Conservation (phyloP, 139 green algal genomes). For the Tetratostichococcus sp. region DNA sequence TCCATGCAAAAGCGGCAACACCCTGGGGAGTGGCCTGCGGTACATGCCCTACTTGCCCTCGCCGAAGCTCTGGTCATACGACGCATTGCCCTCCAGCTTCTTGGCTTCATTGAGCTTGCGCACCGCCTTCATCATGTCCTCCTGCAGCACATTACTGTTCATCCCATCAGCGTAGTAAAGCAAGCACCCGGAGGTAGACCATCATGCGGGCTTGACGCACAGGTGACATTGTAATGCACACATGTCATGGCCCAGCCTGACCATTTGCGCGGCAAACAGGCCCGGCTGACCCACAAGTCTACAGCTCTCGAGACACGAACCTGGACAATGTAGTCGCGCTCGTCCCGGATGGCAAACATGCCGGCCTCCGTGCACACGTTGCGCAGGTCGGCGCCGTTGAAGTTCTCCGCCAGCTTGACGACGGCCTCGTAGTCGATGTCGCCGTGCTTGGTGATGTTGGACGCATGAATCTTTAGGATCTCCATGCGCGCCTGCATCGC, state of each 20-base stretch:
- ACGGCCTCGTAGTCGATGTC: slow-evolving; percentile 99
- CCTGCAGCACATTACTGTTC: slow-evolving; percentile 82
- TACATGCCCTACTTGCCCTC: slow-evolving; percentile 51
- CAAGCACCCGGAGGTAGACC: too few species aligned
- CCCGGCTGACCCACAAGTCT: too few species aligned
- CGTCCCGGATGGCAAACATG: slow-evolving; percentile 98
- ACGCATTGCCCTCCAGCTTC: slow-evolving; percentile 89
- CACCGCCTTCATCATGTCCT: slow-evolving; percentile 99
- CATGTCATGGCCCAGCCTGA: too few species aligned
- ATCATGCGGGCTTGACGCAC: too few species aligned
- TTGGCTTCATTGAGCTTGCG: slow-evolving; percentile 97
- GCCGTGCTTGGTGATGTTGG: slow-evolving; percentile 91
- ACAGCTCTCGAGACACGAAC: too few species aligned
- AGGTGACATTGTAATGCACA: too few species aligned
- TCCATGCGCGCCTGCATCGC: slow-evolving; percentile 86
- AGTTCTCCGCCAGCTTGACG: slow-evolving; percentile 94
- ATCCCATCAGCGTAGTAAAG: slow-evolving; percentile 20
- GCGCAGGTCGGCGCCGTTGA: slow-evolving; percentile 98
- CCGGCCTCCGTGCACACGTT: slow-evolving; percentile 99
- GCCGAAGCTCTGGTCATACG: slow-evolving; percentile 76
- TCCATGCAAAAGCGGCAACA: too few species aligned
- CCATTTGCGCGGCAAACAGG: too few species aligned
- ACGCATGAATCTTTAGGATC: slow-evolving; percentile 98
- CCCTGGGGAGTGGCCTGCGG: too few species aligned
- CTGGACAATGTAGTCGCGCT: slow-evolving; percentile 86